A percentile compares a stretch with the other conserved stretches of the same genome.
Conservation (phyloP, 1,284 basidiomycete species). For the Cutaneotrichosporon dermatis region DNA sequence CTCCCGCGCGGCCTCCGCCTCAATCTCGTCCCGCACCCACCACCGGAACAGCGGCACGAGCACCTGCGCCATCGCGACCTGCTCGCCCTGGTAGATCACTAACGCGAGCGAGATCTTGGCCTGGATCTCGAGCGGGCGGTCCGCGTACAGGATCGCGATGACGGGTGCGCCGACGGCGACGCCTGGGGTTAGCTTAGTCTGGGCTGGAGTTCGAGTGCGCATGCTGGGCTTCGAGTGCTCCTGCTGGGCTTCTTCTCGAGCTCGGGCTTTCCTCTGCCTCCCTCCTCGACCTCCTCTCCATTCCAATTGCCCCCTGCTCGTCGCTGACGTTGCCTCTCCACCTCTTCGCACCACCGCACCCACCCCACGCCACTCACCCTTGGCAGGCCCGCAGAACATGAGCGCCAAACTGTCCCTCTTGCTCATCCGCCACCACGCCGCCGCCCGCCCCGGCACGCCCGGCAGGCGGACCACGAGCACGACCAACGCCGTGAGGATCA, state of each 20-base stretch:
- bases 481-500: slow-evolving; percentile 28
- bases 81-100: slow-evolving; percentile 14
- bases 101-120: slow-evolving; percentile 9
- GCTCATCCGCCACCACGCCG: slow-evolving; percentile 17
- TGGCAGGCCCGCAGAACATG: slow-evolving; percentile 27
- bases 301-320: too few species aligned
- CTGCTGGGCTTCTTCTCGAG: too few species aligned
- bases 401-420: slow-evolving; percentile 22
- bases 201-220: too few species aligned
- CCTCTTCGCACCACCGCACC: too few species aligned
- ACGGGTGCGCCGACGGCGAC: slow-evolving; percentile 24
- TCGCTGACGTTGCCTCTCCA: too few species aligned
- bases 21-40: slow-evolving; percentile 12
- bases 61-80: slow-evolving; percentile 8
- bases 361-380: slow-evolving; percentile 7
- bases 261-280: too few species aligned
- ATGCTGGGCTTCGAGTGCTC: too few species aligned
- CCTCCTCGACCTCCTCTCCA: too few species aligned
- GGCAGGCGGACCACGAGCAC: slow-evolving; percentile 31
- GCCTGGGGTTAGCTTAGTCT: slow-evolving; percentile 1
- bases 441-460: neutral
- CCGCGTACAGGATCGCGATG: slow-evolving; percentile 24
- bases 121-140: neutral
- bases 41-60: slow-evolving; percentile 6
- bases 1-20: neutral